Base-by-base conservation (phyloP, 1,284 basidiomycete species). In the Cutaneotrichosporon cyanovorans region DNA sequence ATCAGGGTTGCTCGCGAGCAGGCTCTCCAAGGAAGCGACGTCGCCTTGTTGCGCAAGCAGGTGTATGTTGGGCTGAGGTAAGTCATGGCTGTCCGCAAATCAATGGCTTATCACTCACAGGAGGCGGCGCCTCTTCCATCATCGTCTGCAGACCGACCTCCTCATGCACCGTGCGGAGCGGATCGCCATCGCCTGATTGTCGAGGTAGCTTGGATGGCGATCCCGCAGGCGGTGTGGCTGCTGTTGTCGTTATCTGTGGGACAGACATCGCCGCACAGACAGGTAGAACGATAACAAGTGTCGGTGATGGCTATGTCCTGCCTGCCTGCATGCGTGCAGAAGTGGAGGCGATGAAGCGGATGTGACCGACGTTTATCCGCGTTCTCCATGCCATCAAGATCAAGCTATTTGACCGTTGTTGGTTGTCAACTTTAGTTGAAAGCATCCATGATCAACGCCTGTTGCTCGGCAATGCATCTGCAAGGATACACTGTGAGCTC, bases 21-120 rank as follows among this genome's bases (percentile, higher is more conserved):
- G 77, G 21, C 79, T 71, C 5, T 79, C 77, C 19, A 96, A 71
- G 25, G 79, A 73, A 3, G 73, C 71, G 2, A 88, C 75, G 61
- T 96, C 89, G 28, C 92, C 92, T 40, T 87, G 77, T 64, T 96
- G 92, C 0, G 90, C 82, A 11, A 89, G 84, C 4, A 85, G 75
- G 63, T 95, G 90, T 32, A 96, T 84, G 47, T 79, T 83, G n/a
- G 61, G 52, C 66, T 69, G 46, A 16, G 5, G 47, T 48, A 4
- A 46, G 45, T 18, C 12, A 28, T 12, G 25, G 25, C 25, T 12
- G 7, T 28, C 8, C 25, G 8, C 25, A 28, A 7, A 7, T 28
- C 25, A 7, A 44, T 21, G 14, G 28, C n/a, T 15, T 8, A 20
- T 9, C 2, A 50, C 55, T 50, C 45, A 60, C 59, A 8, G 49